Evolutionary conservation across 106 monocot genomes (phyloP).

Genomic region (Iris macrosiphon): DNA sequence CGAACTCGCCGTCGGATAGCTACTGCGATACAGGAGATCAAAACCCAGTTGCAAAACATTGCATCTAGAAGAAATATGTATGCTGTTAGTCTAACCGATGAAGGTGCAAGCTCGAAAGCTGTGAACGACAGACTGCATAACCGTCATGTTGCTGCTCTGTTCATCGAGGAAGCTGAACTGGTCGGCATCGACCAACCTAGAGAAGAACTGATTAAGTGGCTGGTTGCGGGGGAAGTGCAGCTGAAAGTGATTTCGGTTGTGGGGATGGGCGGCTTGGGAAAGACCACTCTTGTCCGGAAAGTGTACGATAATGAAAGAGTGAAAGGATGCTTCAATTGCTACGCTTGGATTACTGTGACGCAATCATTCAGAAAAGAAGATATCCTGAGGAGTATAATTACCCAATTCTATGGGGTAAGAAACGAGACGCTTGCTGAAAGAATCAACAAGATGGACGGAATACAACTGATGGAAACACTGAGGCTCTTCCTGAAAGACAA

Average conservation of each 20-base stretch:
- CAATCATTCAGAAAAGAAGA: conserved; percentile 2
- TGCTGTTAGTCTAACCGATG: too few species aligned
- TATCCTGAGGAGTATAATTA: conserved; percentile 3
- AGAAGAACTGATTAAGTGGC: conserved; percentile 1
- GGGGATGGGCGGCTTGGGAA: conserved; percentile 32
- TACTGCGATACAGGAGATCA: too few species aligned
- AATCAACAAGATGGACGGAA: background rate
- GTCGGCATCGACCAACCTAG: background rate
- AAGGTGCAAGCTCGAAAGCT: background rate
- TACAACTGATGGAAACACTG: background rate
- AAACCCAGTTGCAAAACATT: too few species aligned
- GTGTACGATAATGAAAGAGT: conserved; percentile 4
- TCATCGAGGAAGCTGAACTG: conserved; percentile 15
- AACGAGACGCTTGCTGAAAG: background rate
- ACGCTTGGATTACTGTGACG: conserved; percentile 15
- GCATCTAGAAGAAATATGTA: too few species aligned
- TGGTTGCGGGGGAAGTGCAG: background rate
- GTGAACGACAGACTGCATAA: background rate
- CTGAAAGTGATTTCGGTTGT: conserved; percentile 12
- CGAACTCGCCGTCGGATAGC: too few species aligned
- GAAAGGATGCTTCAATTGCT: conserved; percentile 9
- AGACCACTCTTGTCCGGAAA: conserved; percentile 13
- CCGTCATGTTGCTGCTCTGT: background rate
- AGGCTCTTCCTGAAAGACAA: background rate
- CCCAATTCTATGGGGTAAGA: conserved; percentile 2